Evolutionary conservation across 2,329 filamentous ascomycete species (phyloP).

Genomic region (Paracamarosporium sp.): DNA sequence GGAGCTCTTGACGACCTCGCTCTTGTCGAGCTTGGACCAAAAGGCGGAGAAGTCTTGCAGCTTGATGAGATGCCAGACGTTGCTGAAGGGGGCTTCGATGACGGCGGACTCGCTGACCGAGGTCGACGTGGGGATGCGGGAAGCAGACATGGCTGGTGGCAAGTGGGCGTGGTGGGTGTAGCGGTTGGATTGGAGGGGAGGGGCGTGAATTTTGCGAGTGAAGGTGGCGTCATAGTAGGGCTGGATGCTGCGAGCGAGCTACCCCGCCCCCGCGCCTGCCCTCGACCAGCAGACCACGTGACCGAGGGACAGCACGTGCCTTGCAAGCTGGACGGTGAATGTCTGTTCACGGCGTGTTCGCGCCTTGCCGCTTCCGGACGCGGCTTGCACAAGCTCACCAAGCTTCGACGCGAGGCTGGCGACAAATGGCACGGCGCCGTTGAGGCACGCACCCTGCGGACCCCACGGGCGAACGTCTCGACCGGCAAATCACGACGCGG

Average conservation of each 20-base stretch:
- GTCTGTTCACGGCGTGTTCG: no score
- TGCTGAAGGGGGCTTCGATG: slow-evolving; percentile 69
- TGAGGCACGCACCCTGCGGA: not conserved
- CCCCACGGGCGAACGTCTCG: not conserved
- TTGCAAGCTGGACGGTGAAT: no score
- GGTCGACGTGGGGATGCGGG: slow-evolving; percentile 68
- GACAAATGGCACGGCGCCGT: not conserved
- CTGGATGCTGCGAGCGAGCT: slow-evolving; percentile 4
- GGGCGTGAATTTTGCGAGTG: not conserved
- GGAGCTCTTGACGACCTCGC: slow-evolving; percentile 68
- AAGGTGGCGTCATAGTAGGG: slow-evolving; percentile 8
- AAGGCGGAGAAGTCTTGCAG: slow-evolving; percentile 72
- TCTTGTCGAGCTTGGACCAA: slow-evolving; percentile 68
- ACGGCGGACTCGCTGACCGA: slow-evolving; percentile 71
- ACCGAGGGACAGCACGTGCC: no score
- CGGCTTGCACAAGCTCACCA: not conserved
- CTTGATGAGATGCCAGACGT: slow-evolving; percentile 79
- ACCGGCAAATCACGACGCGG: slow-evolving; percentile 3
- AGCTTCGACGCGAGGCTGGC: not conserved
- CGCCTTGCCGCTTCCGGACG: not conserved
- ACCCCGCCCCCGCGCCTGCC: slow-evolving; percentile 31
- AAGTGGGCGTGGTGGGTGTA: not conserved
- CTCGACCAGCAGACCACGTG: no score
- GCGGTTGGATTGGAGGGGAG: no score
- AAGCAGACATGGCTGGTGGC: slow-evolving; percentile 27